Conservation (phyloP, 345 rosid genomes). For the Toxicodendron radicans region DNA sequence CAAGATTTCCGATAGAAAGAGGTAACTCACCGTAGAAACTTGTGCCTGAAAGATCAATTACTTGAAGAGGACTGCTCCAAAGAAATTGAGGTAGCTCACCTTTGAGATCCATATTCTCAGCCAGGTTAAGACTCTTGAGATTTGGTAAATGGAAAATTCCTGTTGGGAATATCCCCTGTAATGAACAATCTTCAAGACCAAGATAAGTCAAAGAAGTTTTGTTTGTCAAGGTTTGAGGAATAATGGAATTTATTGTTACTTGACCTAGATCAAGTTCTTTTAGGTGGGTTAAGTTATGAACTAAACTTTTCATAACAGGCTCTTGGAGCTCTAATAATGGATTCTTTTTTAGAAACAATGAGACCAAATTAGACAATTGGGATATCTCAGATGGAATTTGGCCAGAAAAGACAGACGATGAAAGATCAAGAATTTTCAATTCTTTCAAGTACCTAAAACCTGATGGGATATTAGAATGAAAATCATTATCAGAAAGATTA, state of each 20-base stretch:
- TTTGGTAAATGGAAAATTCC: neutral
- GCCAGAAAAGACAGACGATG: neutral
- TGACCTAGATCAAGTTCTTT: neutral
- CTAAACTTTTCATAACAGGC: neutral
- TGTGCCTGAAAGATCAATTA: neutral
- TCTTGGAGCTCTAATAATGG: neutral
- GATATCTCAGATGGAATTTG: neutral
- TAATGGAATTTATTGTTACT: neutral
- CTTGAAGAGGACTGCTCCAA: neutral
- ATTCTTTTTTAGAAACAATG: no score
- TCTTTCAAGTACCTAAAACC: neutral
- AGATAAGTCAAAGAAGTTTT: neutral
- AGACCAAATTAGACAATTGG: neutral
- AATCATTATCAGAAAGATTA: neutral
- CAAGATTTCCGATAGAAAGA: no score
- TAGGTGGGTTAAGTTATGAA: neutral
- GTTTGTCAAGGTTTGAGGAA: neutral
- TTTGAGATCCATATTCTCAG: neutral
- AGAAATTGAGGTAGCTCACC: neutral
- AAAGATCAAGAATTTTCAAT: neutral
- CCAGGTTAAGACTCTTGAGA: neutral
- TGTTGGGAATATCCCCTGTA: neutral
- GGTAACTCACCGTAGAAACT: no score
- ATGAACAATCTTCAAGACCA: neutral
- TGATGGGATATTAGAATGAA: neutral